Base-by-base conservation (phyloP, 371 early-diverging fungal genomes). In the Dichotomocladium elegans region DNA sequence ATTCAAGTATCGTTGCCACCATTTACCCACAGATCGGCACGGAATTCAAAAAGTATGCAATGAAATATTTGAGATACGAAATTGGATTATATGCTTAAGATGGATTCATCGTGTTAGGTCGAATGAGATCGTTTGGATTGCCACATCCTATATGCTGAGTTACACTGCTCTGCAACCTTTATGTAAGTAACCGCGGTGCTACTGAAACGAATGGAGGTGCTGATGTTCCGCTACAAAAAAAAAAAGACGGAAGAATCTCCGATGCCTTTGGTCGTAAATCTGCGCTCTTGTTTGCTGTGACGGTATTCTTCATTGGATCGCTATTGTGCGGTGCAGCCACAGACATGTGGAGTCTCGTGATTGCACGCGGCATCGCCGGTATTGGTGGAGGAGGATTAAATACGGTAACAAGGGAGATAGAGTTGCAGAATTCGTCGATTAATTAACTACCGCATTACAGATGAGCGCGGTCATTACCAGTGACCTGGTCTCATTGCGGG, bases 1-100 rank as follows among this genome's bases (percentile, higher is more conserved):
- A 91, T 63, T 77, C 80, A 48, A 90, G 88, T 26, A 87, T 92
- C 53, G 83, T 94, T 7, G 83, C 92, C 14, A 89, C 87, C 6
- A 83, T 89, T 26, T 76, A 89, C 21, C 85, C 89, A 33, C 77
- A 76, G 14, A 92, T 95, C 51, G 82, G 88, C n/a, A 75, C 69
- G 12, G 89, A 90, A 21, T 91, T 91, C 57, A 73, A 86, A 61
- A 62, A 51, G 73, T 67, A 54, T 17, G n/a, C 28, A 17, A 37
- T 29, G 29, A 25, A 6, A 28, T 15, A 11, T 1, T 11, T 22
- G 11, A 7, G 4, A 19, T 28, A 12, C 29, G 7, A 11, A 24
- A 15, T 26, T 26, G n/a, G 17, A 24, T 24, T 26, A 15, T 27
- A 17, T 15, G 15, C 34, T 54, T 12, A 34, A 19, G 8, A 3